phyloP scores from a whole-genome alignment of 352 stramenopile genomes.

The Phytophthora litchii region DNA sequence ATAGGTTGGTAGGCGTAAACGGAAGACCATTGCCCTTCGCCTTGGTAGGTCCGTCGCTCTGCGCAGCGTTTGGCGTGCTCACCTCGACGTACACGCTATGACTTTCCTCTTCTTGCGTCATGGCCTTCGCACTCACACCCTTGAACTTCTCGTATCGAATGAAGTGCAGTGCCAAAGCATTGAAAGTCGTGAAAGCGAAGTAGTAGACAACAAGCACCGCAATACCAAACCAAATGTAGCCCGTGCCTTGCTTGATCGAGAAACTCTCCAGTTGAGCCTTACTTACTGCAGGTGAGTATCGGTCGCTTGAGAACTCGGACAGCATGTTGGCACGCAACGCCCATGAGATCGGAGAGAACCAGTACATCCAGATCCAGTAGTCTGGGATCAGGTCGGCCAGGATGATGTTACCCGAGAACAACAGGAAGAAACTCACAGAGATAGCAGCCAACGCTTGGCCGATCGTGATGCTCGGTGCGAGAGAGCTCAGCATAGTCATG shows the following conservation, averaged over 20 bases:
- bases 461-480: slow-evolving; percentile 46
- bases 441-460: slow-evolving; percentile 40
- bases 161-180: slow-evolving; percentile 43
- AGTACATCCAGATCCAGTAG: slow-evolving; percentile 39
- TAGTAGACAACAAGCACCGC: slow-evolving; percentile 46
- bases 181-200: slow-evolving; percentile 46
- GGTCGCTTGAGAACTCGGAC: slow-evolving; percentile 40
- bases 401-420: slow-evolving; percentile 69
- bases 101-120: slow-evolving; percentile 14
- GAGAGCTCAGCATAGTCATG: slow-evolving; percentile 50
- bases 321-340: slow-evolving; percentile 47
- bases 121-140: slow-evolving; percentile 29
- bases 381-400: slow-evolving; percentile 50
- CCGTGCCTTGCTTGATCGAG: slow-evolving; percentile 41
- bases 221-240: slow-evolving; percentile 46
- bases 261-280: slow-evolving; percentile 29
- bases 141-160: slow-evolving; percentile 46
- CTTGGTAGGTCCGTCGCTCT: not conserved
- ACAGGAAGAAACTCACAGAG: slow-evolving; percentile 55
- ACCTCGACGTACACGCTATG: slow-evolving; percentile 44
- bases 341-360: slow-evolving; percentile 59
- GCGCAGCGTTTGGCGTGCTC: slow-evolving; percentile 11
- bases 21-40: slow-evolving; percentile 23
- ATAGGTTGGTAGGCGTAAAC: slow-evolving; percentile 46
- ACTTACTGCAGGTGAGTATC: slow-evolving; percentile 26